Percentiles rank a stretch among this genome's conserved stretches.
Evolutionary conservation across 1,139 yeast species (phyloP).

Genomic region (Blastobotrys elegans): DNA sequence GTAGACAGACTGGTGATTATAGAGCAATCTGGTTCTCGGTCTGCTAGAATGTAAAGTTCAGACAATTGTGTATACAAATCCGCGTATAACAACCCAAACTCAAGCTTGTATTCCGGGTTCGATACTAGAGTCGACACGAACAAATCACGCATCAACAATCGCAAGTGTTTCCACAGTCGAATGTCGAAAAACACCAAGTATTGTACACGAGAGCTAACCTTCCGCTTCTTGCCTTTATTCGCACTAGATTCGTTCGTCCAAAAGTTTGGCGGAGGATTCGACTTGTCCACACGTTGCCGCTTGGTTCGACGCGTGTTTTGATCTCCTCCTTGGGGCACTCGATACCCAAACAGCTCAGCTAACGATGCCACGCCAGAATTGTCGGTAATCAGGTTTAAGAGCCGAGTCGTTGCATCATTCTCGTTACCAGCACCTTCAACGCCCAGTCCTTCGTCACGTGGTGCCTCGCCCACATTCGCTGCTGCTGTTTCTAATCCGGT

Average conservation of each 20-base stretch:
- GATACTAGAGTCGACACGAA: conserved; percentile 68
- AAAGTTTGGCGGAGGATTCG: conserved; percentile 7
- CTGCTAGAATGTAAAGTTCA: conserved; percentile 64
- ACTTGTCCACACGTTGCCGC: neutral
- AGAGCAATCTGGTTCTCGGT: conserved; percentile 79
- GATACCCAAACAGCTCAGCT: conserved; percentile 1
- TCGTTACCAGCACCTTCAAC: neutral
- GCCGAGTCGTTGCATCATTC: neutral
- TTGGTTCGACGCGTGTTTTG: neutral
- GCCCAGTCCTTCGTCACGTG: neutral
- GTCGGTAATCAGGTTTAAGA: neutral
- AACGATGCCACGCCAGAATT: neutral
- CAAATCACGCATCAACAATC: conserved; percentile 60
- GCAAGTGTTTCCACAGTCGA: conserved; percentile 64
- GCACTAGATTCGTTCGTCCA: conserved; percentile 11
- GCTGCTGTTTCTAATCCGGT: neutral
- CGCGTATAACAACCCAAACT: conserved; percentile 72
- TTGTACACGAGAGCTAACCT: conserved; percentile 54
- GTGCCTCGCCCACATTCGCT: neutral
- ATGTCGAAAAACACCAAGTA: conserved; percentile 66
- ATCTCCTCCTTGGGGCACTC: neutral
- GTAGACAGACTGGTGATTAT: conserved; percentile 73
- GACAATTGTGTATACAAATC: conserved; percentile 78
- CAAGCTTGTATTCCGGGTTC: conserved; percentile 52
- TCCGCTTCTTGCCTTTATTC: conserved; percentile 10